Evolutionary conservation across 2,329 filamentous ascomycete species (phyloP), one percentile per base, ranked within the genome.

Genomic region (Colletotrichum tropicicola): DNA sequence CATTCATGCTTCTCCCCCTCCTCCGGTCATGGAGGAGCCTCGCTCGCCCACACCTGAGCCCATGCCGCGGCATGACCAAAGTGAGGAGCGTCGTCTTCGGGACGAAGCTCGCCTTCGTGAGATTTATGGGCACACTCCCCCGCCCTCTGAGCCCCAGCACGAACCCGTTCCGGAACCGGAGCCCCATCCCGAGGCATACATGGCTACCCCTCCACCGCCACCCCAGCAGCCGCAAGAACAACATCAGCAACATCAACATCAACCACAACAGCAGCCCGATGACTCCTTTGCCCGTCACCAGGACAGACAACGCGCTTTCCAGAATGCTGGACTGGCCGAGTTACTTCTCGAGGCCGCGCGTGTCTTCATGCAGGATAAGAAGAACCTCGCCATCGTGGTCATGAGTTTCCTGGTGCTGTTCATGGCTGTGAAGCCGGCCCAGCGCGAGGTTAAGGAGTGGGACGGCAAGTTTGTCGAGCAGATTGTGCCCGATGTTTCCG

Each of bases 341-440:
- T 77, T 90, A 8, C 70, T 90, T 0, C 69, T 86, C 8, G 84
- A 87, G 67, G 85, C 87, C 0, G 77, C 79, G 53, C 80, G 82
- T 30, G 83, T 90, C 7, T 73, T 86, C 17, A 70, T 90, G 69
- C 81, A 83, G 48, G 88, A 90, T 69, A 81, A 81, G 61, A 89
- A 85, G 76, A 90, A 90, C 59, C 72, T 89, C 9, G 76, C 82
- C n/a, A 89, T 90, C 25, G 77, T 80, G 5, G 70, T 86, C 0
- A 76, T 91, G 53, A 82, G 84, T 58, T 62, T 85, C 2, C 72
- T 90, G n/a, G 81, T 88, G 2, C 68, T 88, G 13, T 59, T 87
- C 27, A 77, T 89, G 9, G 83, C 85, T 51, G 68, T 66, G 56
- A 70, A 52, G 17, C 68, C 66, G 12, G 65, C 76, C 23, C 67